Evolutionary conservation across 495 filamentous ascomycete genomes (phyloP), one percentile per base, ranked within the genome.

Genomic region (Xylaria nigripes): DNA sequence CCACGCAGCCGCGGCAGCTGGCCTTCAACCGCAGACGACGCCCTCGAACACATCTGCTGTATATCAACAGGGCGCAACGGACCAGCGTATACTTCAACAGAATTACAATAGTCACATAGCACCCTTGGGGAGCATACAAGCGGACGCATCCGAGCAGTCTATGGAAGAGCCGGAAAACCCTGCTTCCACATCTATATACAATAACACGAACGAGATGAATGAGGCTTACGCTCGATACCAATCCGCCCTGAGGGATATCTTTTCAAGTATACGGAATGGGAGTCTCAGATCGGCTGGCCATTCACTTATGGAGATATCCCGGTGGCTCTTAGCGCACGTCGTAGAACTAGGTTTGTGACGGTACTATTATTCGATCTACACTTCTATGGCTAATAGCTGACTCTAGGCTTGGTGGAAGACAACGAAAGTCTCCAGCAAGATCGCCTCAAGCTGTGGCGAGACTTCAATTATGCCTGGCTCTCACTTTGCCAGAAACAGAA

Each of bases 401-500:
- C 23, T 59, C 18, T 62, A 73, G 71, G 71, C 25, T 72, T 79
- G 49, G 72, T 70, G 47, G 72, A 68, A 54, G 93, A 98, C 71
- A 84, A 96, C 59, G 80, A 85, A 53, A 69, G 75, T 43, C 72
- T 87, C 29, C 80, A 91, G 59, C 66, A 72, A 29, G 82, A 90
- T 52, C 81, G 88, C 45, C 76, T 94, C 57, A 80, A 83, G 64
- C 75, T 97, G 27, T 98, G 93, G 93, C 84, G 85, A 60, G 86
- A 96, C 60, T 96, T 97, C 75, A 97, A 98, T 66, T 79, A 86
- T 48, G 93, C 89, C 59, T 98, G 93, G 93, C 81, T 97, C 30
- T 82, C 86, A 4, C 71, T 93, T 18, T 84, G 92, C 45, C 89
- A 95, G 63, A 85, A 81, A 58, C 90, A 98, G 64, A 90, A 87